Evolutionary conservation across 805 yeast genomes (phyloP).

Genomic region (Candida orba): DNA sequence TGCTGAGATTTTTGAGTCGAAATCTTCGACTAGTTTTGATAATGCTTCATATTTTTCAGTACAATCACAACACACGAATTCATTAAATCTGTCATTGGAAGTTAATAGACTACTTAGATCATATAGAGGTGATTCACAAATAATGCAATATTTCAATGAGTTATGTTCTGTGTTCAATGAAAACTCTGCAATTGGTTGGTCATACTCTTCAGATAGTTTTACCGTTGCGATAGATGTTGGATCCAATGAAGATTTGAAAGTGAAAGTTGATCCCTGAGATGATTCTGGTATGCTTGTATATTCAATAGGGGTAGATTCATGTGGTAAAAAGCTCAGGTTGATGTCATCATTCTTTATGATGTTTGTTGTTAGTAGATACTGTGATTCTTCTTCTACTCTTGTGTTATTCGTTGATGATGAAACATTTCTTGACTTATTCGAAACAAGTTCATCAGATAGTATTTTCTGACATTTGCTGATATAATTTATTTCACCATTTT

Average conservation of each 20-base stretch:
- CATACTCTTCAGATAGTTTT: slow-evolving; percentile 11
- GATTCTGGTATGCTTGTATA: slow-evolving; percentile 7
- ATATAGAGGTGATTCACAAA: slow-evolving; percentile 64
- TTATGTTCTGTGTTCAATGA: slow-evolving; percentile 6
- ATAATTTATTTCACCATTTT: background rate
- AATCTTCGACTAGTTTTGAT: slow-evolving; percentile 31
- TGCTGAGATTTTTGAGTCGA: slow-evolving; percentile 26
- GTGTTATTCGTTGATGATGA: slow-evolving; percentile 2
- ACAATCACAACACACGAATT: slow-evolving; percentile 59
- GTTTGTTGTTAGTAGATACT: slow-evolving; percentile 1
- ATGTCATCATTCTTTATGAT: background rate
- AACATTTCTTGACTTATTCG: background rate
- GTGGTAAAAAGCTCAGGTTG: background rate
- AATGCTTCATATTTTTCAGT: slow-evolving; percentile 49
- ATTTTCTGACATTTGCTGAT: background rate
- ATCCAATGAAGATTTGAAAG: slow-evolving; percentile 1
- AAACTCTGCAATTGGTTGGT: slow-evolving; percentile 7
- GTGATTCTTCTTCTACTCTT: slow-evolving; percentile 1
- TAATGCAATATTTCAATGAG: slow-evolving; percentile 41
- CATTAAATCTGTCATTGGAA: slow-evolving; percentile 26
- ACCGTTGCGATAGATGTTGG: slow-evolving; percentile 12
- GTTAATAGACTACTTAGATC: slow-evolving; percentile 41
- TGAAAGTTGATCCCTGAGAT: background rate
- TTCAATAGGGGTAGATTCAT: slow-evolving; percentile 1
- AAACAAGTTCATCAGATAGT: background rate